These are phyloP conservation scores for Xylaria sp. DNA, from an alignment of 2,329 filamentous ascomycete genomes.

Conservation along the genomic window DNA sequence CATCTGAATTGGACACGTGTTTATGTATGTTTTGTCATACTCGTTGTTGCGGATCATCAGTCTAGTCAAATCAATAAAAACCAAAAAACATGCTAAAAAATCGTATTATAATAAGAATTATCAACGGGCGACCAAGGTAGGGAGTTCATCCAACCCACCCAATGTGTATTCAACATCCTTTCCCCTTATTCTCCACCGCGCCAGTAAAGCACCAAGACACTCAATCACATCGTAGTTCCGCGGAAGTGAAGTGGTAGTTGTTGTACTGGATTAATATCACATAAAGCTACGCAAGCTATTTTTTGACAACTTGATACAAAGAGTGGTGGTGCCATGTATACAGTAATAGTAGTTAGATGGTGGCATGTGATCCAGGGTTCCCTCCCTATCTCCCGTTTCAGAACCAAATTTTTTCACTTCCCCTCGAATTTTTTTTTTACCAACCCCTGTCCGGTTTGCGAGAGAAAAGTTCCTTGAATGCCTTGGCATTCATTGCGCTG, in stretches of 20 bases:
- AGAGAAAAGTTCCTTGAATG: conserved; percentile 17
- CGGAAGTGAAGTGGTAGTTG: background rate
- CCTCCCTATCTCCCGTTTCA: background rate
- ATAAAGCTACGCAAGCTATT: background rate
- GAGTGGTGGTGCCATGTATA: conserved; percentile 20
- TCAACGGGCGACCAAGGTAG: background rate
- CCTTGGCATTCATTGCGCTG: conserved; percentile 5
- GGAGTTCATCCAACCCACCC: background rate
- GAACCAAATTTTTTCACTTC: conserved; percentile 8
- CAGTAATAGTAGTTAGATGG: conserved; percentile 14
- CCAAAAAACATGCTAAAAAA: background rate
- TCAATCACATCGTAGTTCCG: background rate
- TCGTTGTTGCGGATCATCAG: background rate
- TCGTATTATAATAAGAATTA: background rate
- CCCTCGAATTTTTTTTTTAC: background rate
- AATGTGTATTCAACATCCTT: background rate
- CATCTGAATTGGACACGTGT: background rate
- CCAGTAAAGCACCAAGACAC: background rate
- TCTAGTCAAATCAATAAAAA: too few species aligned
- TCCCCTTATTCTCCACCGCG: background rate
- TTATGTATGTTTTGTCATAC: background rate
- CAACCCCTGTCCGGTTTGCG: conserved; percentile 24
- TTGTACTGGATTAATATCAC: conserved; percentile 23
- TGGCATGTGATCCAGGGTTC: background rate
- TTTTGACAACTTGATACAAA: conserved; percentile 21